Evolutionary conservation across 345 rosid species (phyloP).

Genomic region (Populus davidiana): DNA sequence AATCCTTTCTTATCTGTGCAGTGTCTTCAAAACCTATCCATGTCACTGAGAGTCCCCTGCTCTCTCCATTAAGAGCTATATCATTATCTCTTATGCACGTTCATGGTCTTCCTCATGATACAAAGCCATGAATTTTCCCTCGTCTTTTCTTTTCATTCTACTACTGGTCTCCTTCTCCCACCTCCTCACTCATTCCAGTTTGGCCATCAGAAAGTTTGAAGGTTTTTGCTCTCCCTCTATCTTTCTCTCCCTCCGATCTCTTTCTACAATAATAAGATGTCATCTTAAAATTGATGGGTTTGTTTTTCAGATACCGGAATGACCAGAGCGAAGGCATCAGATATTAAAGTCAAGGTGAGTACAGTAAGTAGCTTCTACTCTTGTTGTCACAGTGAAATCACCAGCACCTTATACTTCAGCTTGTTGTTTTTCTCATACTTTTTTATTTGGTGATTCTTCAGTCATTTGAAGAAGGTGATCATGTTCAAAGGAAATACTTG

Average conservation of each 20-base stretch:
- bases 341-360: conserved; percentile 1
- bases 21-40: background rate
- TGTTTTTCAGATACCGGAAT: background rate
- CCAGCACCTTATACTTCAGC: background rate
- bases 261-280: background rate
- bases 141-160: background rate
- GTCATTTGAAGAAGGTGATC: conserved; percentile 1
- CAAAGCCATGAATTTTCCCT: background rate
- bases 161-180: background rate
- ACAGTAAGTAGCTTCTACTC: background rate
- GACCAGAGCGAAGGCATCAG: background rate
- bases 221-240: background rate
- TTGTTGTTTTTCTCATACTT: background rate
- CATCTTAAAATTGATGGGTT: no score
- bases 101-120: background rate
- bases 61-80: background rate
- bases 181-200: background rate
- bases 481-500: conserved; percentile 20
- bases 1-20: background rate
- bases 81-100: background rate
- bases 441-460: background rate
- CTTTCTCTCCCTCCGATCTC: background rate
- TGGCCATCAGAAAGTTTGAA: background rate
- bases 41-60: background rate
- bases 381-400: background rate